Percentiles rank a stretch among this genome's conserved stretches.
These are phyloP conservation scores for Rhodosorus marinus DNA, from an alignment of 23 red algal species.

Conservation along the genomic window DNA sequence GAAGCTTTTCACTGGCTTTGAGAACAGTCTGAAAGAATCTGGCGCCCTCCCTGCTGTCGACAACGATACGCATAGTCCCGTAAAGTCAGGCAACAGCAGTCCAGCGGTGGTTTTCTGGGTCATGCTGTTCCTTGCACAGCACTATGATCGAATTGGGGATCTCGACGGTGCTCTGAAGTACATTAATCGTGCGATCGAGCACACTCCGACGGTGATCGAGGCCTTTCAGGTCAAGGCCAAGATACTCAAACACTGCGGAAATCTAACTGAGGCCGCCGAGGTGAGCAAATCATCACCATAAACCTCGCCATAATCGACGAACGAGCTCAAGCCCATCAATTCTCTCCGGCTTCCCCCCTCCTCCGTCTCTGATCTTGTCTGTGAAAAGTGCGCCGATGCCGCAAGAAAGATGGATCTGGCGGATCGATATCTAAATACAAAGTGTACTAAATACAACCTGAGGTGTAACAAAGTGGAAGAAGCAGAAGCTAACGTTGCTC, in stretches of 20 bases:
- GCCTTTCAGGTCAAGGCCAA: constrained; percentile 40
- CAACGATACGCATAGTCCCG: background rate
- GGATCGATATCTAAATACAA: constrained; percentile 79
- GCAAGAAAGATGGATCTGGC: constrained; percentile 65
- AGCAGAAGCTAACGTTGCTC: constrained; percentile 39
- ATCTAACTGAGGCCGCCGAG: constrained; percentile 35
- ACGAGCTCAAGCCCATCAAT: no score
- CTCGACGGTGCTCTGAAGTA: constrained; percentile 26
- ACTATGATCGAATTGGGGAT: constrained; percentile 35
- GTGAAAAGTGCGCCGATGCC: constrained; percentile 18
- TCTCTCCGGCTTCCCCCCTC: no score
- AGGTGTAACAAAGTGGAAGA: constrained; percentile 20
- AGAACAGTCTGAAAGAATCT: background rate
- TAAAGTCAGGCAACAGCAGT: background rate
- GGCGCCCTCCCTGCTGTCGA: no score
- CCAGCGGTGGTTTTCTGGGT: constrained; percentile 30
- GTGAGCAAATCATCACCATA: no score
- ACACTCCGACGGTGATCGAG: constrained; percentile 38
- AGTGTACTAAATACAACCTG: constrained; percentile 51
- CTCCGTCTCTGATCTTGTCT: no score
- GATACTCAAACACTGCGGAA: constrained; percentile 63
- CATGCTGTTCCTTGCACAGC: constrained; percentile 59
- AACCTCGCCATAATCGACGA: no score
- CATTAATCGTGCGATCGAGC: constrained; percentile 29
- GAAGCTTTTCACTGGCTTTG: background rate